Conservation (phyloP, 495 filamentous ascomycete genomes). For the Daldinia decipiens region DNA sequence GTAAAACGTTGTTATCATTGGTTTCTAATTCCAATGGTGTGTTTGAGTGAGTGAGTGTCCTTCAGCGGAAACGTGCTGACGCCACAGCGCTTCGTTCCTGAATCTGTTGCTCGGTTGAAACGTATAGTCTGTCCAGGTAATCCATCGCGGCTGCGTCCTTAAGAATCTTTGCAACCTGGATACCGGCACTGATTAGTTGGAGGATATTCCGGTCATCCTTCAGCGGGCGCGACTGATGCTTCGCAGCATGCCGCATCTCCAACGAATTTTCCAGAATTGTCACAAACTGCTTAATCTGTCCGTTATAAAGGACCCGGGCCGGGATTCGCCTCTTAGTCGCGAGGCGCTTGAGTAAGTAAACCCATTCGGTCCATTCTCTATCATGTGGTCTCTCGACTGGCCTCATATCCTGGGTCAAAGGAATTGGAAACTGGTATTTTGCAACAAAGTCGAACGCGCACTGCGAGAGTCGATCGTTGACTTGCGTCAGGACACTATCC, state of each 20-base stretch:
- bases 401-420: slow-evolving; percentile 80
- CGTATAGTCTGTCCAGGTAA: slow-evolving; percentile 75
- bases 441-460: slow-evolving; percentile 91
- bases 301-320: slow-evolving; percentile 82
- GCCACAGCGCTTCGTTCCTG: slow-evolving; percentile 67
- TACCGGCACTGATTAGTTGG: slow-evolving; percentile 84
- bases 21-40: slow-evolving; percentile 26
- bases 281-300: slow-evolving; percentile 88
- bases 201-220: slow-evolving; percentile 93
- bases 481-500: slow-evolving; percentile 78
- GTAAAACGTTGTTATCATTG: slow-evolving; percentile 40
- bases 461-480: slow-evolving; percentile 85
- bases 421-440: slow-evolving; percentile 89
- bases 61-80: slow-evolving; percentile 56
- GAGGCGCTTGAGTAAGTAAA: slow-evolving; percentile 84
- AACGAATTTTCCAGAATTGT: slow-evolving; percentile 84
- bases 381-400: slow-evolving; percentile 81
- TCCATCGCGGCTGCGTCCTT: slow-evolving; percentile 85
- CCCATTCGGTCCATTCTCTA: slow-evolving; percentile 93
- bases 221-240: slow-evolving; percentile 81
- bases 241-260: slow-evolving; percentile 85
- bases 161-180: slow-evolving; percentile 86
- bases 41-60: slow-evolving; percentile 7
- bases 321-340: slow-evolving; percentile 88
- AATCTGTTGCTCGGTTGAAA: slow-evolving; percentile 77